Evolutionary conservation across 441 rosid species (phyloP).

Genomic region (Lepidium campestre): DNA sequence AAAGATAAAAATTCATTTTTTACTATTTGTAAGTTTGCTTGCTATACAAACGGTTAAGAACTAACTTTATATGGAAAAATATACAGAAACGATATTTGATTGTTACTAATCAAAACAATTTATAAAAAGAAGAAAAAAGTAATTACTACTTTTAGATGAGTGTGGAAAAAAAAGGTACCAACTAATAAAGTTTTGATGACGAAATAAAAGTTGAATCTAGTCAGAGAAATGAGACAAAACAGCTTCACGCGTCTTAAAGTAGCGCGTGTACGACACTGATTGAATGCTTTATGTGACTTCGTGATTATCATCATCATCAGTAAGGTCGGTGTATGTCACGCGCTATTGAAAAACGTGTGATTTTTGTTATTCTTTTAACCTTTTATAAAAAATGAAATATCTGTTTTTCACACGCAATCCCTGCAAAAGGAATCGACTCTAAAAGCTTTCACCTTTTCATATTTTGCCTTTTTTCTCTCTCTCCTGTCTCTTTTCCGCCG

Average conservation of each 20-base stretch:
- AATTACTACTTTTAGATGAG: background rate
- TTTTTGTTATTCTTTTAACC: background rate
- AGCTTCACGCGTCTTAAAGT: background rate
- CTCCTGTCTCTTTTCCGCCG: conserved; percentile 18
- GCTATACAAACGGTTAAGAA: background rate
- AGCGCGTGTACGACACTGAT: conserved; percentile 16
- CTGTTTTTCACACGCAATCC: conserved; percentile 55
- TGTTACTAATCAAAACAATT: background rate
- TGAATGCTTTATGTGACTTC: background rate
- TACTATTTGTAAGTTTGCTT: background rate
- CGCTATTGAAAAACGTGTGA: conserved; percentile 6
- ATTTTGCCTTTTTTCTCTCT: conserved; percentile 7
- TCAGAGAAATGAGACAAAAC: conserved; percentile 22
- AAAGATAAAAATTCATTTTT: background rate
- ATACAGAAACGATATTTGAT: background rate
- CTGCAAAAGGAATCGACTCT: conserved; percentile 53
- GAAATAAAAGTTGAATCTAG: conserved; percentile 20
- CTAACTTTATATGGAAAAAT: background rate
- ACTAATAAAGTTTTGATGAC: conserved; percentile 13
- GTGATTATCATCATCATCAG: background rate
- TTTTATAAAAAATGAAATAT: conserved; percentile 41
- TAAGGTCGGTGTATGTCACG: background rate
- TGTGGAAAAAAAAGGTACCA: background rate
- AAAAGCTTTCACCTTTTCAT: conserved; percentile 37
- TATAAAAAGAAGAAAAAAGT: background rate